Percentiles rank a stretch among this genome's conserved stretches.
These are phyloP conservation scores for Lepiota subincarnata DNA, from an alignment of 768 basidiomycete species.

Conservation along the genomic window DNA sequence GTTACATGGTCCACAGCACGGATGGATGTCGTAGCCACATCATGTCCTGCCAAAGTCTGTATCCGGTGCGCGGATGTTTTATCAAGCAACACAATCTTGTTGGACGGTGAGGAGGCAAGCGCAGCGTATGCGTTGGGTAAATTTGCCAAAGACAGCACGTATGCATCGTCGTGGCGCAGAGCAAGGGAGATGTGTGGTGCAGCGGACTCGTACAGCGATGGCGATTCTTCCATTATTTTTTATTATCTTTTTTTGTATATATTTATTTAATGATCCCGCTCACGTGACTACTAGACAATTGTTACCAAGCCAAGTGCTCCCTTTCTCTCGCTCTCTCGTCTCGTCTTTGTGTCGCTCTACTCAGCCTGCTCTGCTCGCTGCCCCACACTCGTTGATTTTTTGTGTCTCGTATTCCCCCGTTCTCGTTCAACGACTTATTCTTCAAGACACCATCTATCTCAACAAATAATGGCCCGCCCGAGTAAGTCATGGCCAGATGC, in stretches of 20 bases:
- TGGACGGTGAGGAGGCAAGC: slow-evolving; percentile 58
- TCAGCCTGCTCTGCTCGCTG: slow-evolving; percentile 20
- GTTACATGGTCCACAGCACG: slow-evolving; percentile 39
- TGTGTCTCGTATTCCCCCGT: slow-evolving; percentile 14
- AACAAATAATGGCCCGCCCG: slow-evolving; percentile 9
- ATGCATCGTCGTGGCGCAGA: slow-evolving; percentile 29
- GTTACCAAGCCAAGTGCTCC: not conserved
- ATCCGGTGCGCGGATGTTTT: slow-evolving; percentile 45
- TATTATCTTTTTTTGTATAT: not conserved
- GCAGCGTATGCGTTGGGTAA: slow-evolving; percentile 48
- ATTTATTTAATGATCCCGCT: not conserved
- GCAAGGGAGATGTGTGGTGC: not conserved
- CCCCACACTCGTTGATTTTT: slow-evolving; percentile 32
- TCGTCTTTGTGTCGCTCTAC: slow-evolving; percentile 13
- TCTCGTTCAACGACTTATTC: slow-evolving; percentile 5
- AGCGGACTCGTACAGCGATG: slow-evolving; percentile 1
- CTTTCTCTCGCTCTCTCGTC: not conserved
- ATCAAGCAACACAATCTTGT: slow-evolving; percentile 67
- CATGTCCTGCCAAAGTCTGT: slow-evolving; percentile 54
- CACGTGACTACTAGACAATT: slow-evolving; percentile 6
- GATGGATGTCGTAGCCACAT: slow-evolving; percentile 52
- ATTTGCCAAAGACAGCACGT: slow-evolving; percentile 55
- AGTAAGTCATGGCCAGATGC: slow-evolving; percentile 5
- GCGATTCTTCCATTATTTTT: slow-evolving; percentile 4
- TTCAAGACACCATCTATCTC: not conserved